Percentiles rank a stretch among this genome's conserved stretches.
These are phyloP conservation scores for Kodamaea alishanica DNA, from an alignment of 1,139 yeast genomes.

Conservation along the genomic window DNA sequence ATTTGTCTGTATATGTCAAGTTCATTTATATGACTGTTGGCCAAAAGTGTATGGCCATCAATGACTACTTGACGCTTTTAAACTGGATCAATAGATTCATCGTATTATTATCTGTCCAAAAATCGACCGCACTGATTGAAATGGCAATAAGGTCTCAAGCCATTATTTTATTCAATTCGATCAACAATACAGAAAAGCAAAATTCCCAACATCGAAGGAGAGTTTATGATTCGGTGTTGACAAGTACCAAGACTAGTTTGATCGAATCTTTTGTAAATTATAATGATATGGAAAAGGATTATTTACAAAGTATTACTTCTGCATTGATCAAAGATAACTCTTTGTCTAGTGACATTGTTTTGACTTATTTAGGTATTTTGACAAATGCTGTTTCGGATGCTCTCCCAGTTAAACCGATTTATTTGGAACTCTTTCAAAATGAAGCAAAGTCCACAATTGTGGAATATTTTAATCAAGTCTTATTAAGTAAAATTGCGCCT, in stretches of 20 bases:
- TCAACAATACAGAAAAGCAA: conserved; percentile 11
- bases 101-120: conserved; percentile 18
- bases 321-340: conserved; percentile 6
- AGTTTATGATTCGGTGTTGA: conserved; percentile 41
- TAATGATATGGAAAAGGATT: conserved; percentile 3
- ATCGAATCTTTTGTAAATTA: conserved; percentile 15
- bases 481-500: conserved; percentile 46
- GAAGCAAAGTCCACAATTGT: conserved; percentile 9
- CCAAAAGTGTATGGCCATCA: conserved; percentile 40
- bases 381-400: conserved; percentile 36
- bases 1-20: conserved; percentile 31
- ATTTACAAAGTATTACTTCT: conserved; percentile 5
- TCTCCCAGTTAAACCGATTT: conserved; percentile 39
- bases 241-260: conserved; percentile 32
- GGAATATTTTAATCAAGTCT: conserved; percentile 33
- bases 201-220: conserved; percentile 43
- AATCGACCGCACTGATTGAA: conserved; percentile 10
- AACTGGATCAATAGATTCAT: conserved; percentile 48
- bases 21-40: conserved; percentile 35
- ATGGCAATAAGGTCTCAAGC: conserved; percentile 21
- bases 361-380: conserved; percentile 38
- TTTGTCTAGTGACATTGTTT: conserved; percentile 9
- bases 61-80: conserved; percentile 54
- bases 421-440: conserved; percentile 19
- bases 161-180: conserved; percentile 19